Evolutionary conservation across 371 early-diverging fungal genomes (phyloP).

Genomic region (Phascolomyces articulosus): DNA sequence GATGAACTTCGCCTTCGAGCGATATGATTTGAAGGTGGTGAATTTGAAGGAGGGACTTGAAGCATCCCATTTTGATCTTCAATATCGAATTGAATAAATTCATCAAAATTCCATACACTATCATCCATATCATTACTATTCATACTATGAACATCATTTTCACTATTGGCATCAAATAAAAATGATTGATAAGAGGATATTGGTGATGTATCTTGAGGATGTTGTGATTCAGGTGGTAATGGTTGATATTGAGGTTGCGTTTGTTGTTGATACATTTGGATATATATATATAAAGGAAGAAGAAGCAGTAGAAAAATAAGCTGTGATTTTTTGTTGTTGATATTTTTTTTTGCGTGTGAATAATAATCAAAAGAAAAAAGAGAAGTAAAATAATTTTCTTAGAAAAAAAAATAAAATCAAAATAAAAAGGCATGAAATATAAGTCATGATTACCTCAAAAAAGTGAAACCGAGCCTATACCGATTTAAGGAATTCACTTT

Average conservation of each 20-base stretch:
- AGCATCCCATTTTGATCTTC: constrained; percentile 1
- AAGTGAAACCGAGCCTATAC: background rate
- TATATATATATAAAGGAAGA: background rate
- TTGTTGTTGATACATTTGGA: background rate
- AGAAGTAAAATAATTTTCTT: background rate
- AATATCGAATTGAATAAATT: constrained; percentile 11
- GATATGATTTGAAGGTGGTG: background rate
- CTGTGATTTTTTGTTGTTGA: background rate
- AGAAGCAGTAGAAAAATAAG: background rate
- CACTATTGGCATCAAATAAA: background rate
- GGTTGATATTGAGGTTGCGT: background rate
- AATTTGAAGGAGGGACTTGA: background rate
- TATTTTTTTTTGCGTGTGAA: background rate
- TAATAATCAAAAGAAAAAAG: background rate
- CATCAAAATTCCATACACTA: constrained; percentile 12
- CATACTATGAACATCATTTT: too few species aligned
- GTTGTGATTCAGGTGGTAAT: background rate
- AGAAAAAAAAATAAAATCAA: background rate
- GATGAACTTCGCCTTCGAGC: constrained; percentile 16
- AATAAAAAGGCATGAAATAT: background rate
- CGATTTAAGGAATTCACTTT: background rate
- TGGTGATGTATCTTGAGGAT: background rate
- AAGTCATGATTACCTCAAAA: background rate
- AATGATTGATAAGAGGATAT: background rate
- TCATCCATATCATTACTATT: background rate